These are phyloP conservation scores for Candida peoriensis DNA, from an alignment of 805 yeast genomes.

Conservation along the genomic window DNA sequence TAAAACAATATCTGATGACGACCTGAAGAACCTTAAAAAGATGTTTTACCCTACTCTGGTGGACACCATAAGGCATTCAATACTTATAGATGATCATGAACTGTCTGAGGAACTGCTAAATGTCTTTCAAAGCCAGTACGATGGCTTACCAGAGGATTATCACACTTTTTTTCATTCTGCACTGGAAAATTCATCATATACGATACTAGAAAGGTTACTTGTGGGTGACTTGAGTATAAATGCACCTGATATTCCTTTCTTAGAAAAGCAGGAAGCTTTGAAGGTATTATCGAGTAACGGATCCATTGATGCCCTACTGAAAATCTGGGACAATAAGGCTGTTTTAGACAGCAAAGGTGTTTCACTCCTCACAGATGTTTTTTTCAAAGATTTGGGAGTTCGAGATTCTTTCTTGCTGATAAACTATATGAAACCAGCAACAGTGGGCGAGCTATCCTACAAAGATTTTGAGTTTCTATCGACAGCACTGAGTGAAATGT, in stretches of 20 bases:
- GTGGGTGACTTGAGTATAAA: neutral
- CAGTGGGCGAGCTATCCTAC: neutral
- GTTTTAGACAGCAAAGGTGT: neutral
- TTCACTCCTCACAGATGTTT: neutral
- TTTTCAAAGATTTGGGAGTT: constrained; percentile 2
- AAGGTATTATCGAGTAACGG: neutral
- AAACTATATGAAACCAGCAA: neutral
- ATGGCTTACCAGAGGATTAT: constrained; percentile 8
- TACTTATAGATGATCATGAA: constrained; percentile 4
- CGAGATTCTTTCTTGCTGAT: constrained; percentile 2
- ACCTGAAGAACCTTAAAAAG: neutral
- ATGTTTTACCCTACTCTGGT: constrained; percentile 8
- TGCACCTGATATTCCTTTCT: neutral
- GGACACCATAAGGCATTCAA: constrained; percentile 8
- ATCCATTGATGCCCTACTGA: neutral
- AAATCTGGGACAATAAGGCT: neutral
- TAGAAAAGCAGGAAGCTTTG: neutral
- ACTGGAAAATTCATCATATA: constrained; percentile 1
- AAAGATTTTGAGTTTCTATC: constrained; percentile 12
- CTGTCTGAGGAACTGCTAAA: constrained; percentile 2
- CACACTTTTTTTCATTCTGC: constrained; percentile 6
- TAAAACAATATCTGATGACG: neutral
- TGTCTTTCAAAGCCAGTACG: neutral
- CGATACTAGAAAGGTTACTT: neutral
- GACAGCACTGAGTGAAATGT: constrained; percentile 3